These are phyloP conservation scores for Penicillium hesseltinei DNA, from an alignment of 2,329 filamentous ascomycete species.

Conservation along the genomic window DNA sequence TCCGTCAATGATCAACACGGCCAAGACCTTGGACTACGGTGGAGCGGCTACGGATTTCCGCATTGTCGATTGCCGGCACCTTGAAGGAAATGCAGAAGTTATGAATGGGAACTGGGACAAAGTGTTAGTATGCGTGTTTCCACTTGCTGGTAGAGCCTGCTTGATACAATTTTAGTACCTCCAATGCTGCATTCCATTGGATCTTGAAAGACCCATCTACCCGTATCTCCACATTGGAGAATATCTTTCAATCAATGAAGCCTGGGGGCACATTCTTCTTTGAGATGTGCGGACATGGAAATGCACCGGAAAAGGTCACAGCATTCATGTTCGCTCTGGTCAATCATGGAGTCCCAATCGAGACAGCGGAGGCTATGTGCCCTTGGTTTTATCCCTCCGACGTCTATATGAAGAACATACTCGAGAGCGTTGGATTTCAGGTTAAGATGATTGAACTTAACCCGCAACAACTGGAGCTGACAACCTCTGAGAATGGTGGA, in stretches of 20 bases:
- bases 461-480: not conserved
- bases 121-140: conserved; percentile 1
- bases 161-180: not conserved
- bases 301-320: conserved; percentile 7
- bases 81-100: not conserved
- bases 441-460: not conserved
- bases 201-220: conserved; percentile 4
- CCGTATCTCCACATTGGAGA: not conserved
- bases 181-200: conserved; percentile 12
- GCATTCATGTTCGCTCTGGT: conserved; percentile 6
- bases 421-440: conserved; percentile 1
- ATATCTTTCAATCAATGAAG: conserved; percentile 10
- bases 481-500: not conserved
- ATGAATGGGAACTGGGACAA: conserved; percentile 10
- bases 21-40: conserved; percentile 7
- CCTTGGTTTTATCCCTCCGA: conserved; percentile 6
- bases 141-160: not conserved
- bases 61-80: conserved; percentile 1
- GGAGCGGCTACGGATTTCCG: conserved; percentile 4
- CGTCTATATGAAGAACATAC: conserved; percentile 1
- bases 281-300: conserved; percentile 10
- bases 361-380: not conserved
- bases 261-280: conserved; percentile 6
- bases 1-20: conserved; percentile 6
- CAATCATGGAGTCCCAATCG: conserved; percentile 5